phyloP scores from a whole-genome alignment of 768 basidiomycete species.

The Lactifluus echinatus region DNA sequence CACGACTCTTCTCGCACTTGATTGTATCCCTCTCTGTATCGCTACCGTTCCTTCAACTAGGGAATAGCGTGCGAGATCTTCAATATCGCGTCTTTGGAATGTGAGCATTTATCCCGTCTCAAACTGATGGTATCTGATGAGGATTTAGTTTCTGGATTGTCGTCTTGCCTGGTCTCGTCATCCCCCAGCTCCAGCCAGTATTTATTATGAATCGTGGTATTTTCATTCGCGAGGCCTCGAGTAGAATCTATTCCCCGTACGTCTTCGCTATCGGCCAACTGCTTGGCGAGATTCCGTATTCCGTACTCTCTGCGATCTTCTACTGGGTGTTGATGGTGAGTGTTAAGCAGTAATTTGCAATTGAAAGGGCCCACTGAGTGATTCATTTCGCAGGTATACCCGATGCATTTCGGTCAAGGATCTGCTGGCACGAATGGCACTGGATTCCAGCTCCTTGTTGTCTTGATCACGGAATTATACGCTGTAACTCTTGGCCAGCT shows the following conservation, averaged over 20 bases:
- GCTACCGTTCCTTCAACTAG: slow-evolving; percentile 73
- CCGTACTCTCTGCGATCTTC: slow-evolving; percentile 54
- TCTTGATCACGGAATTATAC: slow-evolving; percentile 64
- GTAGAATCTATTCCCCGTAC: slow-evolving; percentile 79
- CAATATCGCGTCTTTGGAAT: slow-evolving; percentile 79
- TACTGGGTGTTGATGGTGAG: slow-evolving; percentile 75
- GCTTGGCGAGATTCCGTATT: slow-evolving; percentile 75
- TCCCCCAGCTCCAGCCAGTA: slow-evolving; percentile 75
- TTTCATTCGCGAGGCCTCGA: slow-evolving; percentile 52
- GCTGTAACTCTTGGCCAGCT: slow-evolving; percentile 68
- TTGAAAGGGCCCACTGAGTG: background rate
- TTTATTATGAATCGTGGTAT: slow-evolving; percentile 64
- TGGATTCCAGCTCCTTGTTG: slow-evolving; percentile 64
- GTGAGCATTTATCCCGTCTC: slow-evolving; percentile 23
- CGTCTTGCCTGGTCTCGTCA: slow-evolving; percentile 68
- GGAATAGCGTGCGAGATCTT: slow-evolving; percentile 52
- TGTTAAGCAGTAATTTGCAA: background rate
- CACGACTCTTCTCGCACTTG: slow-evolving; percentile 66
- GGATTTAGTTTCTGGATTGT: slow-evolving; percentile 44
- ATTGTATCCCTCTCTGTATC: slow-evolving; percentile 65
- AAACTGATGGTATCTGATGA: background rate
- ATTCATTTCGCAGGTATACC: slow-evolving; percentile 37
- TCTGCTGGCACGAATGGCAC: slow-evolving; percentile 50
- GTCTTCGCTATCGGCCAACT: slow-evolving; percentile 82
- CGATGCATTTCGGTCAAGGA: slow-evolving; percentile 63